phyloP scores from a whole-genome alignment of 2,329 filamentous ascomycete species.

The Fusarium nanum region DNA sequence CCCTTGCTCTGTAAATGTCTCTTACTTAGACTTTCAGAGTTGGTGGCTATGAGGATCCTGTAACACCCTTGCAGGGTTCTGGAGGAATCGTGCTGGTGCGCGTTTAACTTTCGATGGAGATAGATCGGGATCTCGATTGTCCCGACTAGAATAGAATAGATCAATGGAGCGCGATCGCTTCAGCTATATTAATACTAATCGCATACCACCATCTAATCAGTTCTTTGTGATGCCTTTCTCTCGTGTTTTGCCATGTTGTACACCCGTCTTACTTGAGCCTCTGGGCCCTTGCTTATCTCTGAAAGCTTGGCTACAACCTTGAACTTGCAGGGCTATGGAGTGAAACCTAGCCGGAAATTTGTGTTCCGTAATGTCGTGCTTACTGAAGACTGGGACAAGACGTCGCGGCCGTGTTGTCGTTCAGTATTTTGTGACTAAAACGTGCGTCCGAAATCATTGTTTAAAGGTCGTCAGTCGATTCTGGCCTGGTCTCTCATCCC shows the following conservation, averaged over 20 bases:
- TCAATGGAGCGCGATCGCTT: conserved; percentile 40
- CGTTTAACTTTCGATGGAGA: conserved; percentile 41
- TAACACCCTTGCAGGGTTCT: conserved; percentile 15
- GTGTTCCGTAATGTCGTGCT: neutral
- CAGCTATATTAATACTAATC: conserved; percentile 46
- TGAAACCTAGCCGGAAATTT: neutral
- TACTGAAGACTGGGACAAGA: neutral
- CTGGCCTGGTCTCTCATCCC: neutral
- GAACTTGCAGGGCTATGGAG: neutral
- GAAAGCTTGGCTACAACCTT: neutral
- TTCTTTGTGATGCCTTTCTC: neutral
- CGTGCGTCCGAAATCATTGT: neutral
- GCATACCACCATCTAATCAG: conserved; percentile 29
- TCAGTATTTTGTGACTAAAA: neutral
- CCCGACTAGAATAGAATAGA: conserved; percentile 37
- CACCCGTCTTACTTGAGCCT: neutral
- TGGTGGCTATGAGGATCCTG: conserved; percentile 24
- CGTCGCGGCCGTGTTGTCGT: neutral
- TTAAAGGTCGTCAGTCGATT: neutral
- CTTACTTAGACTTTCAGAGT: neutral
- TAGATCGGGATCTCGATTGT: conserved; percentile 33
- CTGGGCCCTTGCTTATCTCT: neutral
- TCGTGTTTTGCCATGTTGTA: neutral
- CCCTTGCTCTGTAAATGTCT: conserved; percentile 43
- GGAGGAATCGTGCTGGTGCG: conserved; percentile 40